Evolutionary conservation across 2,329 filamentous ascomycete species (phyloP).

Genomic region (Verticillium zaregamsianum): DNA sequence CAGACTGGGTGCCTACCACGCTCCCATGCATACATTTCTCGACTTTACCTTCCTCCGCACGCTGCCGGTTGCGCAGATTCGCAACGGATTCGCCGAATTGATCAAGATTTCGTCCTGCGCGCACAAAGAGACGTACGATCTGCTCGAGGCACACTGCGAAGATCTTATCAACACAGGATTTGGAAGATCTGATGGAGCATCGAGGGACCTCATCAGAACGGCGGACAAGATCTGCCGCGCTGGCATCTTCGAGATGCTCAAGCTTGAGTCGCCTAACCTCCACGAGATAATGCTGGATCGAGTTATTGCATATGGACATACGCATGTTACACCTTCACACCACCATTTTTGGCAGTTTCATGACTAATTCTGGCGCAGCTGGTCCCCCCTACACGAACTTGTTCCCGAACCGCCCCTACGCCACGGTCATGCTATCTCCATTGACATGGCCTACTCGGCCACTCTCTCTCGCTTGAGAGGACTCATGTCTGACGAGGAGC

Average conservation of each 20-base stretch:
- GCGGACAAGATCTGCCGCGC: conserved; percentile 66
- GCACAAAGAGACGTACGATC: conserved; percentile 60
- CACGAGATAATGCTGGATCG: conserved; percentile 70
- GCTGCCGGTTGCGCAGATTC: conserved; percentile 62
- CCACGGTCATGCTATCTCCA: conserved; percentile 70
- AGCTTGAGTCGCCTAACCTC: conserved; percentile 68
- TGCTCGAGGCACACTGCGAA: conserved; percentile 67
- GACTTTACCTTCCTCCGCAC: conserved; percentile 70
- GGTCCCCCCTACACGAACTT: conserved; percentile 70
- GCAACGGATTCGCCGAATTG: conserved; percentile 70
- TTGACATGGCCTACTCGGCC: conserved; percentile 73
- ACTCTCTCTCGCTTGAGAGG: conserved; percentile 62
- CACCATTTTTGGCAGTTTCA: neutral
- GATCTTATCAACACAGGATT: conserved; percentile 62
- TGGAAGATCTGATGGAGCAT: conserved; percentile 54
- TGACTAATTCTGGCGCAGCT: conserved; percentile 31
- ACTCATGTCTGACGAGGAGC: conserved; percentile 55
- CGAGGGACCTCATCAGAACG: conserved; percentile 51
- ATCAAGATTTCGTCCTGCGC: conserved; percentile 74
- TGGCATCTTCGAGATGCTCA: conserved; percentile 69
- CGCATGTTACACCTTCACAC: conserved; percentile 33
- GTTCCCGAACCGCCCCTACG: conserved; percentile 64
- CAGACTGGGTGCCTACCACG: conserved; percentile 68
- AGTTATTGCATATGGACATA: conserved; percentile 71
- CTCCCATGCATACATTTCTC: conserved; percentile 67